phyloP scores from a whole-genome alignment of 352 stramenopile genomes.

The Globisporangium barbulae region DNA sequence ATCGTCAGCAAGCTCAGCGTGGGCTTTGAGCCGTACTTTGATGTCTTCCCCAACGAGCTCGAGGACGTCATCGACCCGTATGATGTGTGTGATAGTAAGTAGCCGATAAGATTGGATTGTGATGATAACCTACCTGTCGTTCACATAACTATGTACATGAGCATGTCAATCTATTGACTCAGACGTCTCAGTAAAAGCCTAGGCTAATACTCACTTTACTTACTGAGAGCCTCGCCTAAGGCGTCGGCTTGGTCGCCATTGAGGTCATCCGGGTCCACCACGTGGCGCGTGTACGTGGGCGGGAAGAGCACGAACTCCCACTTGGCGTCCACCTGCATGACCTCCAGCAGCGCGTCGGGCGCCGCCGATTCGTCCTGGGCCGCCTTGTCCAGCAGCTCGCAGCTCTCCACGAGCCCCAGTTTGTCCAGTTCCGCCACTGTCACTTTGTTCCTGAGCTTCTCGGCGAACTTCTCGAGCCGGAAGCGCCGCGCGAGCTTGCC shows the following conservation, averaged over 20 bases:
- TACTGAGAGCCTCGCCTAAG: not conserved
- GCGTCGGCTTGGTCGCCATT: slow-evolving; percentile 1
- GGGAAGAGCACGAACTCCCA: slow-evolving; percentile 33
- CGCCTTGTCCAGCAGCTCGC: slow-evolving; percentile 31
- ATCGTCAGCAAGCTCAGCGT: slow-evolving; percentile 17
- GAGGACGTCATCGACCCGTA: slow-evolving; percentile 30
- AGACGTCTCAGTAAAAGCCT: not conserved
- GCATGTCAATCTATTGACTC: not conserved
- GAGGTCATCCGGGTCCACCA: slow-evolving; percentile 37
- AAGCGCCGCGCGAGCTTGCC: slow-evolving; percentile 37
- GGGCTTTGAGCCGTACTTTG: slow-evolving; percentile 27
- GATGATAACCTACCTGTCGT: too few relatives aligned
- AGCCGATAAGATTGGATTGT: not conserved
- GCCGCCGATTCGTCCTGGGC: not conserved
- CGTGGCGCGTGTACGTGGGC: slow-evolving; percentile 26
- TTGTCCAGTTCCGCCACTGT: slow-evolving; percentile 13
- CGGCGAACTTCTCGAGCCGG: slow-evolving; percentile 53
- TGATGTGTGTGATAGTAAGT: slow-evolving; percentile 16
- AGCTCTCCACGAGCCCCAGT: slow-evolving; percentile 21
- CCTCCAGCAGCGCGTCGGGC: slow-evolving; percentile 30
- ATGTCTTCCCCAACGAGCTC: slow-evolving; percentile 28
- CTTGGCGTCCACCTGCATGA: slow-evolving; percentile 28
- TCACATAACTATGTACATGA: not conserved
- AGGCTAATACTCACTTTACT: not conserved
- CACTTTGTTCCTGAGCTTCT: slow-evolving; percentile 29